Percentiles rank a stretch among this genome's conserved stretches.
Evolutionary conservation across 345 rosid species (phyloP).

Genomic region (Viola odorata): DNA sequence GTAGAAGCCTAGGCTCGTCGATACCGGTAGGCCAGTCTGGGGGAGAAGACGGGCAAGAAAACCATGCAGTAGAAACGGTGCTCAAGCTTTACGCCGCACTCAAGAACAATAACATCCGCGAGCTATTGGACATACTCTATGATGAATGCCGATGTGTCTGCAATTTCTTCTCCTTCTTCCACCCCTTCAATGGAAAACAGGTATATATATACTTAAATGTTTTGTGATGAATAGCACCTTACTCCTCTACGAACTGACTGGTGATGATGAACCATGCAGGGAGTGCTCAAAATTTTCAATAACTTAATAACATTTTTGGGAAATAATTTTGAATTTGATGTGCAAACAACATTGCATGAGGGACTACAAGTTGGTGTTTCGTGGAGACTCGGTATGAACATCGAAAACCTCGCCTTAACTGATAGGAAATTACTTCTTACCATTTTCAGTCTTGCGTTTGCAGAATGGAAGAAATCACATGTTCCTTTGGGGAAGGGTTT

Average conservation of each 20-base stretch:
- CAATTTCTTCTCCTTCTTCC: conserved; percentile 48
- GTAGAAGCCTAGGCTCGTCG: too few species aligned
- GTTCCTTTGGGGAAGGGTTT: conserved; percentile 69
- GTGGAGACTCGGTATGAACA: conserved; percentile 55
- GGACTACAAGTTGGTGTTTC: conserved; percentile 61
- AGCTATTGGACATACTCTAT: conserved; percentile 50
- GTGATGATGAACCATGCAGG: conserved; percentile 34
- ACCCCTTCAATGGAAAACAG: conserved; percentile 65
- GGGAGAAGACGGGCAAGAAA: conserved; percentile 24
- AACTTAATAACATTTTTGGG: conserved; percentile 48
- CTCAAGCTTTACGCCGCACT: conserved; percentile 50
- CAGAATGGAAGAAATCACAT: conserved; percentile 61
- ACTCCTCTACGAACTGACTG: background rate
- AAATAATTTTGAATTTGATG: conserved; percentile 44
- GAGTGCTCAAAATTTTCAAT: conserved; percentile 63
- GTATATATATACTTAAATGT: conserved; percentile 18
- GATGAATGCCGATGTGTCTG: conserved; percentile 68
- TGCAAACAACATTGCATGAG: conserved; percentile 48
- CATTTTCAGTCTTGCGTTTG: background rate
- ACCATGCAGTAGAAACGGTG: conserved; percentile 50
- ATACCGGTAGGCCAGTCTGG: too few species aligned
- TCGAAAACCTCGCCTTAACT: background rate
- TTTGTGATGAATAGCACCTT: background rate
- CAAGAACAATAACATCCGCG: conserved; percentile 35
- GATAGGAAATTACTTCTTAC: background rate